These are phyloP conservation scores for Lactarius sp. DNA, from an alignment of 768 basidiomycete genomes.

Conservation along the genomic window DNA sequence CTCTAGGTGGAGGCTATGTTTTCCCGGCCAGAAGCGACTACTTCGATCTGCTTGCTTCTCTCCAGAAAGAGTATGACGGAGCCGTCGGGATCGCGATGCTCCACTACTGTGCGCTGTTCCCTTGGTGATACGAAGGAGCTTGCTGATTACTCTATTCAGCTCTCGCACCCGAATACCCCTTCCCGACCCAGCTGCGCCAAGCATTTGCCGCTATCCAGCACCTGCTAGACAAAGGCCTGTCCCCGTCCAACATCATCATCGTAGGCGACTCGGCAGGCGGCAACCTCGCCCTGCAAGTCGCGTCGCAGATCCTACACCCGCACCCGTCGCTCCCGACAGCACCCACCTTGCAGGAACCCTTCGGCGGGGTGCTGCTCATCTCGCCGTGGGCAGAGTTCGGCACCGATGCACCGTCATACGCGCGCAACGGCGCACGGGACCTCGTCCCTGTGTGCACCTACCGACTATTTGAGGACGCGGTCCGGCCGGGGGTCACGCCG, in stretches of 20 bases:
- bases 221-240: constrained; percentile 19
- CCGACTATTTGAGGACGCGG: not conserved
- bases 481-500: not conserved
- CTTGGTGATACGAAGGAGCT: too few species aligned
- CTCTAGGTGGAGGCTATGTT: too few species aligned
- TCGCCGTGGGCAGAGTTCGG: constrained; percentile 4
- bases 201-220: constrained; percentile 13
- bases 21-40: not conserved
- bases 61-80: constrained; percentile 7
- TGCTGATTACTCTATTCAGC: too few species aligned
- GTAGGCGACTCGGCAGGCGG: constrained; percentile 9
- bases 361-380: constrained; percentile 7
- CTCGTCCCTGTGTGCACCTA: not conserved
- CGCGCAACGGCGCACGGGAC: constrained; percentile 2
- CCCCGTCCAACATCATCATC: constrained; percentile 20
- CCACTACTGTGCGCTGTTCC: constrained; percentile 8
- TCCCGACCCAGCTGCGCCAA: not conserved
- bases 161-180: too few species aligned
- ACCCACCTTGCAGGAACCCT: not conserved
- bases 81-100: constrained; percentile 10
- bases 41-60: not conserved
- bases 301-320: constrained; percentile 23
- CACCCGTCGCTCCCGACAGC: constrained; percentile 5
- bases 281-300: constrained; percentile 26
- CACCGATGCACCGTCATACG: constrained; percentile 5